Percentiles rank a stretch among this genome's conserved stretches.
phyloP scores from a whole-genome alignment of 176 grass and related monocot genomes.

The Elaeis guineensis region DNA sequence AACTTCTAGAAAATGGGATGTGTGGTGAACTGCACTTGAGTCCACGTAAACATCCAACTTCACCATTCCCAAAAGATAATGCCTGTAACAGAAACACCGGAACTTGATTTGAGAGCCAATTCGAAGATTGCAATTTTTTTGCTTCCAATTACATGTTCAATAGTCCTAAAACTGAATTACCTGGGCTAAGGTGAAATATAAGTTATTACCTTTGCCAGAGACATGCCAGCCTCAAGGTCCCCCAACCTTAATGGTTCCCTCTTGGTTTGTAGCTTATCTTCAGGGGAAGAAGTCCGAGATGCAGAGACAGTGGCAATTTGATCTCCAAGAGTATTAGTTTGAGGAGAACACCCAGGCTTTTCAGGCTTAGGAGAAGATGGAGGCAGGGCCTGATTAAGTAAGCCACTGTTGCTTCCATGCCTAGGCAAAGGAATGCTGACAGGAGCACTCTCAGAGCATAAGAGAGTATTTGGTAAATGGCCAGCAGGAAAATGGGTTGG shows the following conservation, averaged over 20 bases:
- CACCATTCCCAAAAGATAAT: constrained; percentile 46
- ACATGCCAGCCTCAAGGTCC: constrained; percentile 17
- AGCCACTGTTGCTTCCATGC: constrained; percentile 5
- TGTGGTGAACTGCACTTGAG: constrained; percentile 20
- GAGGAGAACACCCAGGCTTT: constrained; percentile 15
- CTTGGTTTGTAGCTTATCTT: constrained; percentile 13
- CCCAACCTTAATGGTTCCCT: constrained; percentile 32
- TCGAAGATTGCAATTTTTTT: no score
- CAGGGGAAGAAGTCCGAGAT: constrained; percentile 6
- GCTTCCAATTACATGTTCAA: no score
- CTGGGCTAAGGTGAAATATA: no score
- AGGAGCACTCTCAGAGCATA: constrained; percentile 44
- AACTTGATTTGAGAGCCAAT: no score
- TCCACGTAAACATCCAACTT: constrained; percentile 39
- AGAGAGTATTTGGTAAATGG: constrained; percentile 29
- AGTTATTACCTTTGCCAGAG: constrained; percentile 35
- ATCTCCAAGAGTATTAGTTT: constrained; percentile 22
- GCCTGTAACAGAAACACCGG: constrained; percentile 17
- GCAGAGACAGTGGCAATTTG: not conserved
- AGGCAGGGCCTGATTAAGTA: constrained; percentile 16
- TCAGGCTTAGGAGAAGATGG: constrained; percentile 31
- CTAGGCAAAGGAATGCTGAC: constrained; percentile 2
- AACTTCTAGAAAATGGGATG: constrained; percentile 17
- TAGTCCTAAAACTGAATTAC: no score
- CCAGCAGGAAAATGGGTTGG: constrained; percentile 21